Conservation (phyloP, 176 grass and related monocot species). For the Metroxylon sagu region DNA sequence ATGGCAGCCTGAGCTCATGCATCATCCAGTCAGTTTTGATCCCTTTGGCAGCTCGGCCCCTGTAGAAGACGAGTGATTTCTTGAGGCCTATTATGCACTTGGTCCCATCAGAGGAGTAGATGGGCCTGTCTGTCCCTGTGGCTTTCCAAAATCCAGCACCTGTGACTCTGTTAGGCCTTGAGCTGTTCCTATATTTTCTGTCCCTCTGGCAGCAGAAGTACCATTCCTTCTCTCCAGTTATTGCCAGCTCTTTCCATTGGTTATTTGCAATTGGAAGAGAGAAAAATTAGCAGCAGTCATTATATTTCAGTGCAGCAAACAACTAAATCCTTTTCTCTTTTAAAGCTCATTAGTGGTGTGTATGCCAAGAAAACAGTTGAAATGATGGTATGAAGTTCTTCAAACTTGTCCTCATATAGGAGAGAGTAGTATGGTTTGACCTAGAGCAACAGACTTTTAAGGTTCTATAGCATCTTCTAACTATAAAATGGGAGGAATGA, state of each 20-base stretch:
- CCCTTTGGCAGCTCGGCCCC: conserved; percentile 5
- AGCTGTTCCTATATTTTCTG: conserved; percentile 13
- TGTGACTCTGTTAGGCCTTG: conserved; percentile 4
- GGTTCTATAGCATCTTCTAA: too few species aligned
- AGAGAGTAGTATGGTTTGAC: too few species aligned
- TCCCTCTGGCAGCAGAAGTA: conserved; percentile 9
- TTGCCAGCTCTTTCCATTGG: background rate
- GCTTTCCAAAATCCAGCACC: conserved; percentile 8
- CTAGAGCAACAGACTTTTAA: too few species aligned
- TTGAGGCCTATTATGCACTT: conserved; percentile 8
- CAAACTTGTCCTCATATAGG: too few species aligned
- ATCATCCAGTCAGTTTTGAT: conserved; percentile 20
- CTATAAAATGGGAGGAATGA: too few species aligned
- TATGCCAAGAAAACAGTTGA: too few species aligned
- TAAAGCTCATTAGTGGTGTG: too few species aligned
- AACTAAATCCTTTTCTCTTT: too few species aligned
- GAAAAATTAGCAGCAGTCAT: too few species aligned
- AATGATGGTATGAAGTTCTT: too few species aligned
- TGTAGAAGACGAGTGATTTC: conserved; percentile 14
- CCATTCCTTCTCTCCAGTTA: conserved; percentile 6
- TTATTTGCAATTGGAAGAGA: too few species aligned
- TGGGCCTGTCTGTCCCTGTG: conserved; percentile 2
- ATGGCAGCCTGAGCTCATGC: conserved; percentile 9
- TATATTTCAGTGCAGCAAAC: too few species aligned
- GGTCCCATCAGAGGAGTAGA: background rate